Percentiles rank a stretch among this genome's conserved stretches.
These are phyloP conservation scores for Musa balbisiana DNA, from an alignment of 202 grass and related monocot genomes.

Conservation along the genomic window DNA sequence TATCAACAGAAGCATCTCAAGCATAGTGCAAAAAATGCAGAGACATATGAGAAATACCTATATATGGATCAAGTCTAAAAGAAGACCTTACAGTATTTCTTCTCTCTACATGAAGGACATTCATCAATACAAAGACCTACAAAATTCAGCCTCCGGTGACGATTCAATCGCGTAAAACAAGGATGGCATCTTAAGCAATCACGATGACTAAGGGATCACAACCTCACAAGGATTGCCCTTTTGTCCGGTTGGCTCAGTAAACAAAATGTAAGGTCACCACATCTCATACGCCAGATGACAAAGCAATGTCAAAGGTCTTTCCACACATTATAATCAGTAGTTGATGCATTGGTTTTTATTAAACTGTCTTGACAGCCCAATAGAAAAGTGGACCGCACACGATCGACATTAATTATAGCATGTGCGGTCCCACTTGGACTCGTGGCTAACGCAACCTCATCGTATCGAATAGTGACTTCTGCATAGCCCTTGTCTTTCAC, in stretches of 20 bases:
- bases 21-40: too few species aligned
- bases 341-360: conserved; percentile 69
- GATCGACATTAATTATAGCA: conserved; percentile 87
- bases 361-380: conserved; percentile 71
- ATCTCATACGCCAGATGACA: background rate
- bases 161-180: too few species aligned
- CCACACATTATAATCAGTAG: conserved; percentile 85
- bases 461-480: conserved; percentile 56
- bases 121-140: background rate
- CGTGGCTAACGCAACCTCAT: conserved; percentile 63
- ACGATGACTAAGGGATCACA: background rate
- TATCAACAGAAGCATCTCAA: too few species aligned
- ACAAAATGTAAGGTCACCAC: background rate
- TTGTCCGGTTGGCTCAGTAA: background rate
- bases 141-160: background rate
- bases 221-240: background rate
- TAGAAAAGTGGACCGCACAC: conserved; percentile 51
- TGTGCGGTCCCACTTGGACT: conserved; percentile 79
- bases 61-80: background rate
- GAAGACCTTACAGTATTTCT: background rate
- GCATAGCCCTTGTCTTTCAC: conserved; percentile 76
- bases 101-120: background rate
- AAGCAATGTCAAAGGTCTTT: conserved; percentile 57
- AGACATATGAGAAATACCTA: too few species aligned
- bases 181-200: background rate